Percentiles rank a stretch among this genome's conserved stretches.
phyloP scores from a whole-genome alignment of 208 protist species.

The Perkinsela sp. region DNA sequence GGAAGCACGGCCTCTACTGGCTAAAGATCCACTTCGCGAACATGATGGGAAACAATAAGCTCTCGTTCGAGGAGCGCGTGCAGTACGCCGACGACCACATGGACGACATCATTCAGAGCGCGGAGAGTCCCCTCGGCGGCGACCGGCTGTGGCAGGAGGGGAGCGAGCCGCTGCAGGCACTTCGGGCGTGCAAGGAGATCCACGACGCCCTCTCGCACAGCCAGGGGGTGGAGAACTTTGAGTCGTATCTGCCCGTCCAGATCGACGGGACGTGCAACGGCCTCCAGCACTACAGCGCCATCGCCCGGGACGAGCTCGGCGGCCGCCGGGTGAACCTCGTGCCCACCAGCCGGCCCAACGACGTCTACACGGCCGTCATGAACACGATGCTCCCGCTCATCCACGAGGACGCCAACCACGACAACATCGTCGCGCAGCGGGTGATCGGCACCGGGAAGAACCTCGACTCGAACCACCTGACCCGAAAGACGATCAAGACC shows the following conservation, averaged over 20 bases:
- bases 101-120: conserved; percentile 49
- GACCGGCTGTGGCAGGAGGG: conserved; percentile 76
- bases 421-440: conserved; percentile 42
- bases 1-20: conserved; percentile 71
- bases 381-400: conserved; percentile 64
- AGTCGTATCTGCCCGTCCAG: conserved; percentile 75
- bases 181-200: conserved; percentile 79
- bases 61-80: conserved; percentile 74
- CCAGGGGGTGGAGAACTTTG: conserved; percentile 43
- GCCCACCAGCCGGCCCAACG: conserved; percentile 58
- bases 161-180: conserved; percentile 75
- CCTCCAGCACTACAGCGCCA: conserved; percentile 92
- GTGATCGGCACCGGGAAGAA: conserved; percentile 43
- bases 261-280: conserved; percentile 89
- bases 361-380: conserved; percentile 85
- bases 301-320: conserved; percentile 81
- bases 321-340: conserved; percentile 80
- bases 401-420: conserved; percentile 29
- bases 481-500: conserved; percentile 90
- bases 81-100: conserved; percentile 72
- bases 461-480: conserved; percentile 61
- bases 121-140: conserved; percentile 28
- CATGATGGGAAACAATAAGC: conserved; percentile 82
- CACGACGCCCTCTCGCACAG: conserved; percentile 57
- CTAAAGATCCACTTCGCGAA: conserved; percentile 92